phyloP scores from a whole-genome alignment of 768 basidiomycete species.

The Auricularia sp. region DNA sequence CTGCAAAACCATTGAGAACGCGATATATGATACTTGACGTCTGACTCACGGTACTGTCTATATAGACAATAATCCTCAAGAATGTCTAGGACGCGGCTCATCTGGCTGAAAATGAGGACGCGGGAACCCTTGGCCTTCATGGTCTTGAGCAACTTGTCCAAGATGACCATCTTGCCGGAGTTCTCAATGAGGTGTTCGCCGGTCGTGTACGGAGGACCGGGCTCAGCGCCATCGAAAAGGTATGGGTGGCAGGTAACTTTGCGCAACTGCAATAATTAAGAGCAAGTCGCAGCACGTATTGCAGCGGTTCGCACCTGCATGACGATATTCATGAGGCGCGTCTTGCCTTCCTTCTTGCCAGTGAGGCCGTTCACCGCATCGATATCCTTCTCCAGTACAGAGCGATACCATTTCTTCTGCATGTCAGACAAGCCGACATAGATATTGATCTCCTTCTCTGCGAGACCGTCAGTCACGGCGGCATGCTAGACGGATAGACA shows the following conservation, averaged over 20 bases:
- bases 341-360: constrained; percentile 98
- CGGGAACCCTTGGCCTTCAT: constrained; percentile 93
- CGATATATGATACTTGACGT: constrained; percentile 6
- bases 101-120: constrained; percentile 95
- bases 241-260: constrained; percentile 82
- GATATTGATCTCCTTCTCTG: constrained; percentile 97
- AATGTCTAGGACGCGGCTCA: constrained; percentile 98
- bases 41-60: constrained; percentile 64
- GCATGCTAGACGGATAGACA: constrained; percentile 2
- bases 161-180: constrained; percentile 93
- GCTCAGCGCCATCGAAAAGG: constrained; percentile 94
- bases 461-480: background rate
- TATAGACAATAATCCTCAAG: constrained; percentile 96
- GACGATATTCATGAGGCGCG: constrained; percentile 94
- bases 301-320: constrained; percentile 56
- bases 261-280: constrained; percentile 20
- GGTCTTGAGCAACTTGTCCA: constrained; percentile 80
- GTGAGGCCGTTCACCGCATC: constrained; percentile 95
- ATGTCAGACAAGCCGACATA: constrained; percentile 95
- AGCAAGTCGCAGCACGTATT: too few species aligned
- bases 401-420: constrained; percentile 98
- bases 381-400: constrained; percentile 93
- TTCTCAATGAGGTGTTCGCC: constrained; percentile 94
- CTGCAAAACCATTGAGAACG: constrained; percentile 29
- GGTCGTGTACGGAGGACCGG: constrained; percentile 96